These are phyloP conservation scores for Fraxinus greggii DNA, from an alignment of 305 asterid genomes.

Conservation along the genomic window DNA sequence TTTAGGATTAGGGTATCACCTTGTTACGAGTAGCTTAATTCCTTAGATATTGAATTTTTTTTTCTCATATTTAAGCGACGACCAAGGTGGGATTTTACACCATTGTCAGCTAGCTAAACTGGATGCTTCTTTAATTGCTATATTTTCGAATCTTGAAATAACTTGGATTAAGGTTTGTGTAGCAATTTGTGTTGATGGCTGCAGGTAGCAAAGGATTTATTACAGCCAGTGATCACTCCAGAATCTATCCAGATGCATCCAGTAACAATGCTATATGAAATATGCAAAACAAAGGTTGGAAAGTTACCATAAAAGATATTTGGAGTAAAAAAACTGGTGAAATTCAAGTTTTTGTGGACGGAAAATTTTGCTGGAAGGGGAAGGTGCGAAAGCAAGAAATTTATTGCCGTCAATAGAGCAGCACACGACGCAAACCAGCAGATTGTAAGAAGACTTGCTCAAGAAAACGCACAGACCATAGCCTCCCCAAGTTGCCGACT, in stretches of 20 bases:
- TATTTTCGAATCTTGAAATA: background rate
- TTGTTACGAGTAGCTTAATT: background rate
- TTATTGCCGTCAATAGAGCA: background rate
- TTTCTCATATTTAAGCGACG: background rate
- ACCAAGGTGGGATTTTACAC: background rate
- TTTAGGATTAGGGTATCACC: background rate
- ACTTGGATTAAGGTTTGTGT: background rate
- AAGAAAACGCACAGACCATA: background rate
- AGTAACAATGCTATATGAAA: conserved; percentile 21
- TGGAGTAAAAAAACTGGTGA: background rate
- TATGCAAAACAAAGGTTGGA: conserved; percentile 23
- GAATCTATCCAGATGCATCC: conserved; percentile 23
- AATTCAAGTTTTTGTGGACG: background rate
- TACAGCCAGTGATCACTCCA: conserved; percentile 44
- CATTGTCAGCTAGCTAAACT: background rate
- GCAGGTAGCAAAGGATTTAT: conserved; percentile 34
- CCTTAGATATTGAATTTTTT: background rate
- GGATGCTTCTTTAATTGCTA: background rate
- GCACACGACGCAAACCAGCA: background rate
- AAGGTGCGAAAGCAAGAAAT: background rate
- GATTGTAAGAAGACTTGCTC: background rate
- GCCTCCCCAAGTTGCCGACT: background rate
- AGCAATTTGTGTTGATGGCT: background rate
- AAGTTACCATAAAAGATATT: background rate
- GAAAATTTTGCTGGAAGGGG: background rate